Conservation (phyloP, 345 rosid species). For the Excoecaria cochinchinensis region DNA sequence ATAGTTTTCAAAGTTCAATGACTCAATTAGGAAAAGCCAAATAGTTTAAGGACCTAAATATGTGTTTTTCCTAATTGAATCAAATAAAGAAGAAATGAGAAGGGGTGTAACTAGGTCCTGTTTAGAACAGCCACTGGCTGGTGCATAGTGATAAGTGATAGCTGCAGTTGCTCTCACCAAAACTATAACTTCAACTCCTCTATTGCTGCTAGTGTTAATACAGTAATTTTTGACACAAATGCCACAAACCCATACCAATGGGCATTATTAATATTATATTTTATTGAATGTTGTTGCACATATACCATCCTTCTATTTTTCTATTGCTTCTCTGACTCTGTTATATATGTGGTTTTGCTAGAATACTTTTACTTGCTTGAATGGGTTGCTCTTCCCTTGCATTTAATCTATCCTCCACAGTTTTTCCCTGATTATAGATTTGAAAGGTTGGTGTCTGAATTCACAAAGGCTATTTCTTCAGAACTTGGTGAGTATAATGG, state of each 20-base stretch:
- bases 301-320: neutral
- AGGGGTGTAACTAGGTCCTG: neutral
- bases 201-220: neutral
- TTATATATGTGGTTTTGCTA: neutral
- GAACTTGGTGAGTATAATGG: conserved; percentile 69
- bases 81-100: neutral
- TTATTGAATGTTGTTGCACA: neutral
- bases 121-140: neutral
- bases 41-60: too few relatives aligned
- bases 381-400: neutral
- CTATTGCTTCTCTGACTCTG: neutral
- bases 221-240: neutral
- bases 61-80: too few relatives aligned
- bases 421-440: conserved; percentile 82
- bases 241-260: neutral
- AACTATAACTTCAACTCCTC: neutral
- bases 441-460: conserved; percentile 75
- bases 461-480: conserved; percentile 52
- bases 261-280: neutral
- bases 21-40: too few relatives aligned
- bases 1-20: too few relatives aligned
- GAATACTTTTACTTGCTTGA: neutral
- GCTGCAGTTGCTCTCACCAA: neutral
- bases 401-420: conserved; percentile 40
- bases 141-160: neutral